Percentiles rank a stretch among this genome's conserved stretches.
Conservation (phyloP, 371 early-diverging fungal genomes). For the Mortierella sp. region DNA sequence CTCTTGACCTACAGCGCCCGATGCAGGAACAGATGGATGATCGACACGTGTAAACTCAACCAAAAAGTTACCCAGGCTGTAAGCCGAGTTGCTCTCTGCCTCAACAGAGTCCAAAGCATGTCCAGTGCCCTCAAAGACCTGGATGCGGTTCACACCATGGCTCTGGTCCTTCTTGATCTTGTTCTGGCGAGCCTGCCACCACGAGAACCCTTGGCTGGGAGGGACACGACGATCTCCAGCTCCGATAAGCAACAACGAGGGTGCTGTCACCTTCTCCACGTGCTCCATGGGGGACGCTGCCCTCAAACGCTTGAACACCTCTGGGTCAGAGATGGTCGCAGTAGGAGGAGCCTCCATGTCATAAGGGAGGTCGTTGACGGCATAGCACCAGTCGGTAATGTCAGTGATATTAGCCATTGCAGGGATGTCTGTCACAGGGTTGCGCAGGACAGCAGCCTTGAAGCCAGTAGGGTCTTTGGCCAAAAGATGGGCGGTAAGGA, state of each 20-base stretch:
- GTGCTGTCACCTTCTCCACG: slow-evolving; percentile 67
- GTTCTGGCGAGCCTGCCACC: slow-evolving; percentile 57
- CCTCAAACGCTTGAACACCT: slow-evolving; percentile 66
- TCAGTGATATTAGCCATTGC: slow-evolving; percentile 71
- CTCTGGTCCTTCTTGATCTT: slow-evolving; percentile 25
- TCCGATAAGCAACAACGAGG: slow-evolving; percentile 76
- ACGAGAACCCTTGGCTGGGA: slow-evolving; percentile 65
- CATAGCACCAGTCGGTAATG: slow-evolving; percentile 78
- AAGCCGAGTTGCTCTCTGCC: slow-evolving; percentile 64
- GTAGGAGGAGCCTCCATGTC: slow-evolving; percentile 50
- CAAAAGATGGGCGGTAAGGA: slow-evolving; percentile 71
- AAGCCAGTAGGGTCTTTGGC: slow-evolving; percentile 59
- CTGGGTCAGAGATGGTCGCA: slow-evolving; percentile 61
- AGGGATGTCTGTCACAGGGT: slow-evolving; percentile 80
- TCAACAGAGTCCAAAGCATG: slow-evolving; percentile 78
- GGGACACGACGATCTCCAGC: slow-evolving; percentile 80
- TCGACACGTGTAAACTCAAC: slow-evolving; percentile 44
- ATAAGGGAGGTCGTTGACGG: slow-evolving; percentile 22
- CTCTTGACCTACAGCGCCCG: not conserved
- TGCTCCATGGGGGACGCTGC: slow-evolving; percentile 67
- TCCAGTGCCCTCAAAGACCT: slow-evolving; percentile 72
- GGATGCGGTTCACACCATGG: slow-evolving; percentile 56
- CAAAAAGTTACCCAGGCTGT: slow-evolving; percentile 39
- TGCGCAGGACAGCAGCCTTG: slow-evolving; percentile 73
- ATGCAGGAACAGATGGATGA: slow-evolving; percentile 3